Conservation (phyloP, 345 rosid species). For the Lenwebbia sp. region DNA sequence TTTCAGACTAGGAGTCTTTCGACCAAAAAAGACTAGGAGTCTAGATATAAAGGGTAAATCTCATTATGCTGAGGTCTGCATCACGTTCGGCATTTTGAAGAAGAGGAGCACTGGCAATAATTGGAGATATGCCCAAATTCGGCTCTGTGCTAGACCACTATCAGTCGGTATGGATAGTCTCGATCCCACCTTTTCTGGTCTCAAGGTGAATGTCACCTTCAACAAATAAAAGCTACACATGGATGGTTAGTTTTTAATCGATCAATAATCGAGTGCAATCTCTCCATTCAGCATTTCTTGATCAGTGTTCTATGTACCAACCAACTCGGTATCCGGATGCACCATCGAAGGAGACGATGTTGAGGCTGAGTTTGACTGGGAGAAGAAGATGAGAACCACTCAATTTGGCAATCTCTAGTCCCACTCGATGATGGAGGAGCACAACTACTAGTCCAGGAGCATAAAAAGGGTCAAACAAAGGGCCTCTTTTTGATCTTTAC, state of each 20-base stretch:
- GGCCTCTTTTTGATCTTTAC: not conserved
- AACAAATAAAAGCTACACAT: not conserved
- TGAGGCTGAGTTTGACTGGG: not conserved
- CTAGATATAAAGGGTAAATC: not conserved
- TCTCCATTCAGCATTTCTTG: not conserved
- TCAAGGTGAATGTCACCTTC: not conserved
- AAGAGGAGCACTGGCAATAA: not conserved
- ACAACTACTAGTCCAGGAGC: not conserved
- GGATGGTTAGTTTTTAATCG: not conserved
- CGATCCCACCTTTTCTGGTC: not conserved
- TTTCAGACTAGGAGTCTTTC: too few species aligned
- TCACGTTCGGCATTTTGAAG: not conserved
- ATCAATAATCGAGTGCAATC: not conserved
- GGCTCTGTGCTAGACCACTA: not conserved
- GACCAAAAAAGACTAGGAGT: not conserved
- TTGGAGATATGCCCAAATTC: not conserved
- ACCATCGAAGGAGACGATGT: not conserved
- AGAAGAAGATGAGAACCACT: not conserved
- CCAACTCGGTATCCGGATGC: not conserved
- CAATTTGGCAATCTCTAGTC: not conserved
- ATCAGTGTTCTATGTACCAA: not conserved
- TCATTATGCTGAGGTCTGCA: not conserved
- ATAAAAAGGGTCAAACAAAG: not conserved
- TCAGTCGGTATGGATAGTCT: not conserved
- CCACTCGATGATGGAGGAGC: not conserved